Conservation (phyloP, 345 rosid species). For the Populus euphratica region DNA sequence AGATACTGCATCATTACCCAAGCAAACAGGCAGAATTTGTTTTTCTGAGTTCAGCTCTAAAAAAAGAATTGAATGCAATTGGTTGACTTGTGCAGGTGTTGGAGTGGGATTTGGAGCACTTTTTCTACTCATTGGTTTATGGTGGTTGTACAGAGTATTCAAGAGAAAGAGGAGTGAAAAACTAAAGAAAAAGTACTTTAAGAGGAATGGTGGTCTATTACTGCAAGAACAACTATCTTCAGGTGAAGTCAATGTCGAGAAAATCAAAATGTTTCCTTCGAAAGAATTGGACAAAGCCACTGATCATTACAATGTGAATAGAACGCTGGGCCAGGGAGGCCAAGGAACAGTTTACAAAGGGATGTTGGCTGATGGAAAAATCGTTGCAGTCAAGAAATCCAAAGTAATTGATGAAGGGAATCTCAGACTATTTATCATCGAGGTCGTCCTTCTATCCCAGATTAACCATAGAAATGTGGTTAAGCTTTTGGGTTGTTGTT, state of each 20-base stretch:
- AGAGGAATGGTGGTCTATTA: constrained; percentile 4
- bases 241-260: not conserved
- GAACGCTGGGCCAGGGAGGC: not conserved
- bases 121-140: not conserved
- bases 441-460: not conserved
- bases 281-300: not conserved
- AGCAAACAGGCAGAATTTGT: too few species aligned
- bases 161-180: not conserved
- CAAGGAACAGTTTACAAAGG: too few species aligned
- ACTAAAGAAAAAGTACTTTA: too few species aligned
- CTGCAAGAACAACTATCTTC: not conserved
- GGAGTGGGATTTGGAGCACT: not conserved
- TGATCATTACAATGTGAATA: not conserved
- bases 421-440: not conserved
- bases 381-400: not conserved
- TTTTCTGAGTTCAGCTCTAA: too few species aligned
- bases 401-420: not conserved
- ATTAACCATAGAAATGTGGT: not conserved
- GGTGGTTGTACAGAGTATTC: constrained; percentile 3
- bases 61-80: too few species aligned
- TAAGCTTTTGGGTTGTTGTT: not conserved
- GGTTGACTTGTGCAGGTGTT: not conserved
- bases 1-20: too few species aligned
- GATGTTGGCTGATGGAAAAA: not conserved
- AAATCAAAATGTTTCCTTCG: too few species aligned